These are phyloP conservation scores for Apiospora aurea DNA, from an alignment of 2,329 filamentous ascomycete genomes.

Conservation along the genomic window DNA sequence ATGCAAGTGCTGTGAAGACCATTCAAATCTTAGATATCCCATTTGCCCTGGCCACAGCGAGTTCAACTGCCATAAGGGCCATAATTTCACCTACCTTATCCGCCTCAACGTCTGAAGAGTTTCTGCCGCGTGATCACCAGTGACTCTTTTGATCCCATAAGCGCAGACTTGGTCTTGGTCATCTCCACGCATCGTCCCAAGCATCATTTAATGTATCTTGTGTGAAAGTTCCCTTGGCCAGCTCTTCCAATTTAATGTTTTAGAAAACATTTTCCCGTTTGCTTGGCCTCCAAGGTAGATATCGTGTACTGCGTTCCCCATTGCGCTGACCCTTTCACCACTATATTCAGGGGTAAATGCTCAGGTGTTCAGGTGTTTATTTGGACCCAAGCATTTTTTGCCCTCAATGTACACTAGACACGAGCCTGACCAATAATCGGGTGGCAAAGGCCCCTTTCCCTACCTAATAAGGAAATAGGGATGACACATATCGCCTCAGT, in stretches of 20 bases:
- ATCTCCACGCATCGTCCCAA: neutral
- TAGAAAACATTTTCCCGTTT: neutral
- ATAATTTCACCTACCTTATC: neutral
- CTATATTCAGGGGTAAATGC: neutral
- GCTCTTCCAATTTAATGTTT: neutral
- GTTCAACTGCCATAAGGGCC: neutral
- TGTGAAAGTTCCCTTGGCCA: neutral
- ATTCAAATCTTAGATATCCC: too few species aligned
- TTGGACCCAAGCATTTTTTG: neutral
- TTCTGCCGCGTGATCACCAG: neutral
- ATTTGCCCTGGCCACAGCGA: neutral
- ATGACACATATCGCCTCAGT: neutral
- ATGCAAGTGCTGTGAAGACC: too few species aligned
- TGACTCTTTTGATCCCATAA: neutral
- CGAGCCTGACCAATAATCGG: neutral
- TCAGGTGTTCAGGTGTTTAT: neutral
- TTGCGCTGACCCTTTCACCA: neutral
- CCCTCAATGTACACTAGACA: neutral
- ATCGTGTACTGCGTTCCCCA: neutral
- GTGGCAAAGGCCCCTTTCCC: neutral
- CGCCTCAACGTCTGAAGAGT: neutral
- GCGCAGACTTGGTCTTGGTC: neutral
- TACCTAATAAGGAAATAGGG: neutral
- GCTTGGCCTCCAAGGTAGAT: neutral
- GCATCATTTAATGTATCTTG: neutral